Conservation (phyloP, 495 filamentous ascomycete species). For the Podospora pseudopauciseta region DNA sequence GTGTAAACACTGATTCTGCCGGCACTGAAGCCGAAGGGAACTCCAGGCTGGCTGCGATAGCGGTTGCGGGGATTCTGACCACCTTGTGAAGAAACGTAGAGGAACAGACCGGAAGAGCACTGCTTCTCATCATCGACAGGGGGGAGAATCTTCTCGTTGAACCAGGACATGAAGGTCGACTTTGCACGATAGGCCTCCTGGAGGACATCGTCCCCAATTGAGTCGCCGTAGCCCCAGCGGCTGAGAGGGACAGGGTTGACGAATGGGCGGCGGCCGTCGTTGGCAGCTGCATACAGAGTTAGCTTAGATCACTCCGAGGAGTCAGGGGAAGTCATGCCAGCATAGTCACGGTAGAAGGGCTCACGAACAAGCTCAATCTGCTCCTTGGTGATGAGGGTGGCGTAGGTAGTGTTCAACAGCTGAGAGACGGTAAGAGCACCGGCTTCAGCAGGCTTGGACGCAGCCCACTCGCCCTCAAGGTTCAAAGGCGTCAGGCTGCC, state of each 20-base stretch:
- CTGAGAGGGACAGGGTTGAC: slow-evolving; percentile 52
- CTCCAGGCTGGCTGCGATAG: slow-evolving; percentile 30
- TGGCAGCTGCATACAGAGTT: slow-evolving; percentile 18
- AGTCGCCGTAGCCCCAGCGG: slow-evolving; percentile 56
- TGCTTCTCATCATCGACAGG: slow-evolving; percentile 31
- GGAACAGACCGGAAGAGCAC: slow-evolving; percentile 36
- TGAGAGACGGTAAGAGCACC: slow-evolving; percentile 20
- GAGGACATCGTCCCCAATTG: slow-evolving; percentile 35
- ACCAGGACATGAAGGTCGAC: slow-evolving; percentile 54
- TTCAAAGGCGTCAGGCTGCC: slow-evolving; percentile 37
- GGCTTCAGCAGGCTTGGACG: slow-evolving; percentile 34
- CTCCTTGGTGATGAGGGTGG: slow-evolving; percentile 48
- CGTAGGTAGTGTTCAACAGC: slow-evolving; percentile 47
- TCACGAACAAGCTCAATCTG: slow-evolving; percentile 47
- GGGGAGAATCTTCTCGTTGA: slow-evolving; percentile 42
- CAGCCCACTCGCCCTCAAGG: slow-evolving; percentile 38
- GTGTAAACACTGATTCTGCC: slow-evolving; percentile 45
- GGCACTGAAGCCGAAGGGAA: slow-evolving; percentile 45
- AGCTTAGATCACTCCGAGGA: too few species aligned
- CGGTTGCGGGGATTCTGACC: slow-evolving; percentile 30
- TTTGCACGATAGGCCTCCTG: slow-evolving; percentile 43
- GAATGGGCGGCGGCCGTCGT: slow-evolving; percentile 50
- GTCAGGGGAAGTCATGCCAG: neutral
- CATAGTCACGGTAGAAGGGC: slow-evolving; percentile 55
- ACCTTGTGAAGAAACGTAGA: slow-evolving; percentile 33